Evolutionary conservation across 495 filamentous ascomycete genomes (phyloP).

Genomic region (Lasiosphaeria miniovina): DNA sequence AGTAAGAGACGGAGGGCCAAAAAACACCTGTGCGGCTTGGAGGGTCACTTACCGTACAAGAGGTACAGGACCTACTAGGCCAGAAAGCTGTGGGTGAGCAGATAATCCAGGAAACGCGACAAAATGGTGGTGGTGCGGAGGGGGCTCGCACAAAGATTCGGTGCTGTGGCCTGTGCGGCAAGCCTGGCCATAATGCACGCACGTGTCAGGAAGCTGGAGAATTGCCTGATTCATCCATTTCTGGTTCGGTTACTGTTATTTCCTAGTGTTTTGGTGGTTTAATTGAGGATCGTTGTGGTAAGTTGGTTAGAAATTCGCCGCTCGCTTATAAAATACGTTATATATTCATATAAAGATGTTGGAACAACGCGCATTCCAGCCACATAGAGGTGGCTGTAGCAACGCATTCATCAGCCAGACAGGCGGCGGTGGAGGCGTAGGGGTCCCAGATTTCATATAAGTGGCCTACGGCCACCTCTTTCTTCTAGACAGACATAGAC

Average conservation of each 20-base stretch:
- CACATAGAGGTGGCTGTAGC: too few species aligned
- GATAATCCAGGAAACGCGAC: constrained; percentile 11
- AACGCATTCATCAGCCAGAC: too few species aligned
- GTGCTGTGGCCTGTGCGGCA: constrained; percentile 11
- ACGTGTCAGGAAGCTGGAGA: constrained; percentile 10
- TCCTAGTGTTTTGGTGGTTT: not conserved
- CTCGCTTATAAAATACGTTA: too few species aligned
- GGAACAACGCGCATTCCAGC: too few species aligned
- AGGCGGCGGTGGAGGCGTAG: too few species aligned
- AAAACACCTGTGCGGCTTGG: constrained; percentile 14
- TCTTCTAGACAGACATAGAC: too few species aligned
- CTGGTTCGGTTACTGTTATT: not conserved
- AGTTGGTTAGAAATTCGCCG: too few species aligned
- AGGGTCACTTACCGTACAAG: constrained; percentile 11
- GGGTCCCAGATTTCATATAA: too few species aligned
- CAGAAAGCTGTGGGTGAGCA: constrained; percentile 4
- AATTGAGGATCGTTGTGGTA: too few species aligned
- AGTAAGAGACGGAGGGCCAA: not conserved
- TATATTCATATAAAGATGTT: too few species aligned
- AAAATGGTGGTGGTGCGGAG: constrained; percentile 5
- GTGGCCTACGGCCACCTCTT: too few species aligned
- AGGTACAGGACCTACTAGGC: constrained; percentile 11
- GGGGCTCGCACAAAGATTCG: constrained; percentile 12
- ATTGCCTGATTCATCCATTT: constrained; percentile 2
- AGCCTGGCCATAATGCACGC: constrained; percentile 13